Conservation (phyloP, 1,139 yeast genomes). For the Diutina siamensis region DNA sequence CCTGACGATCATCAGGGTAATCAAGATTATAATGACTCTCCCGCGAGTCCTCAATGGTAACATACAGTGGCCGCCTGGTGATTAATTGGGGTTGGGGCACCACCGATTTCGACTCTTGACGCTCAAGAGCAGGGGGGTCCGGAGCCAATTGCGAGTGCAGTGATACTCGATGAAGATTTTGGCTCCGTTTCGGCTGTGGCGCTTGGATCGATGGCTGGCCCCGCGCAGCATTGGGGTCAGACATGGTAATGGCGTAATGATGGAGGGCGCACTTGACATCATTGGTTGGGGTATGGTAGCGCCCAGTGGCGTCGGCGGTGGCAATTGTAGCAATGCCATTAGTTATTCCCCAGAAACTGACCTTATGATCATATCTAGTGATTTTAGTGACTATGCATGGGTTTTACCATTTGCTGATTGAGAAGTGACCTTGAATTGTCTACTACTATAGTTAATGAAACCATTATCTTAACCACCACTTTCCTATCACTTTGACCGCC, state of each 20-base stretch:
- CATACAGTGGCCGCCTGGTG: constrained; percentile 24
- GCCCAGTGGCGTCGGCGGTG: neutral
- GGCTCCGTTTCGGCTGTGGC: neutral
- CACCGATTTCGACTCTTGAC: neutral
- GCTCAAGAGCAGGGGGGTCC: neutral
- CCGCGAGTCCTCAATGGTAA: constrained; percentile 24
- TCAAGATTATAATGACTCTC: constrained; percentile 44
- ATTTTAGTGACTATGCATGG: too few relatives aligned
- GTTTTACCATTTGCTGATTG: too few relatives aligned
- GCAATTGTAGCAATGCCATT: too few relatives aligned
- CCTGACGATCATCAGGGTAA: constrained; percentile 39
- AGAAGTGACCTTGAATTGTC: too few relatives aligned
- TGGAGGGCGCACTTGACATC: too few relatives aligned
- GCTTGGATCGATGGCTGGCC: neutral
- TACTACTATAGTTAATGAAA: too few relatives aligned
- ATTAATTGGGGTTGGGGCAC: constrained; percentile 1
- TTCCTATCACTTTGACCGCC: too few relatives aligned
- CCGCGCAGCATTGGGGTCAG: neutral
- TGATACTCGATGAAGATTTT: neutral
- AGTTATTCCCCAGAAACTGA: too few relatives aligned
- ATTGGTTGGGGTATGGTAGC: neutral
- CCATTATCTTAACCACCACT: too few relatives aligned
- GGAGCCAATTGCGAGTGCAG: constrained; percentile 1
- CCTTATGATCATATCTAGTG: too few relatives aligned
- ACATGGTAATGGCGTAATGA: neutral